These are phyloP conservation scores for Nakaseomyces nivariensis DNA, from an alignment of 1,139 yeast genomes.

Conservation along the genomic window DNA sequence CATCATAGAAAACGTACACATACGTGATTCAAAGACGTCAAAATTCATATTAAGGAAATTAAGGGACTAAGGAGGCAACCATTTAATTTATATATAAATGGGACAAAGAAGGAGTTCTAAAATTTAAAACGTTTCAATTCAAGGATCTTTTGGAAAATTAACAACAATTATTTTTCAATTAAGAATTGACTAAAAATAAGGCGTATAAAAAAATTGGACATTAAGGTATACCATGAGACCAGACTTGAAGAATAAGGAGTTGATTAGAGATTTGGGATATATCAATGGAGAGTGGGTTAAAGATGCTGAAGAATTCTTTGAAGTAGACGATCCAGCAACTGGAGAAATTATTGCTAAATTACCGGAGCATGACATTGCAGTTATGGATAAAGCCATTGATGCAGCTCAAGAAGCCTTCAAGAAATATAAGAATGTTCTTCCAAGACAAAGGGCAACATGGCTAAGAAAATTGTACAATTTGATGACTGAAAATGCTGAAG, in stretches of 20 bases:
- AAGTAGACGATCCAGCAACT: constrained; percentile 71
- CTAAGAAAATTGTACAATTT: constrained; percentile 53
- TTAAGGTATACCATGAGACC: constrained; percentile 8
- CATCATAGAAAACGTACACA: no score
- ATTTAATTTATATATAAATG: no score
- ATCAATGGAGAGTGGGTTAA: constrained; percentile 69
- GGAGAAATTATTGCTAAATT: constrained; percentile 44
- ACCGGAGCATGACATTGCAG: constrained; percentile 43
- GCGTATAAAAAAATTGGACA: no score
- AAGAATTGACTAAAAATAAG: no score
- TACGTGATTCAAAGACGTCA: no score
- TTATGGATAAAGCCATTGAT: constrained; percentile 50
- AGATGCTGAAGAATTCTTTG: constrained; percentile 44
- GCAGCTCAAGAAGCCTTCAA: constrained; percentile 53
- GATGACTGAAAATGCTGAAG: constrained; percentile 58
- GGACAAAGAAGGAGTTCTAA: no score
- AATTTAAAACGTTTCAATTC: no score
- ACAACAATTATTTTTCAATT: no score
- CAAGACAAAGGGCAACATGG: constrained; percentile 58
- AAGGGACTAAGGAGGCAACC: neutral
- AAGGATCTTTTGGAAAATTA: no score
- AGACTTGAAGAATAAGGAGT: constrained; percentile 41
- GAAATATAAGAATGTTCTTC: constrained; percentile 46
- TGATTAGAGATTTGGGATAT: constrained; percentile 48
- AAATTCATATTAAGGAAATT: neutral